These are phyloP conservation scores for Linum usitatissimum DNA, from an alignment of 345 rosid species.

Conservation along the genomic window DNA sequence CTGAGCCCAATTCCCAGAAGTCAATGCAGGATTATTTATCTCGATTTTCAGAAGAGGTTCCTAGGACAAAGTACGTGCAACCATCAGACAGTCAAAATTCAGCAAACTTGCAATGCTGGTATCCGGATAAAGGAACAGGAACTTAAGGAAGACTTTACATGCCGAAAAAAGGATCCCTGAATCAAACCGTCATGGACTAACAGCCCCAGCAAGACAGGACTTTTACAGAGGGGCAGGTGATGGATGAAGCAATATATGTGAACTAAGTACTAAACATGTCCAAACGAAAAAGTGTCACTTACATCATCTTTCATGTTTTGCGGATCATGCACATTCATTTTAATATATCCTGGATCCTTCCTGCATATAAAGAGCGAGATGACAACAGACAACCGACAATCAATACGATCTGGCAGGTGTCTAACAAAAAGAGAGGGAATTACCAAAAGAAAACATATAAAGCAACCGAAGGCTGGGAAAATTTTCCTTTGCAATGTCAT, in stretches of 20 bases:
- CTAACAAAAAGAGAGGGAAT: too few relatives aligned
- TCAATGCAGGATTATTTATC: constrained; percentile 82
- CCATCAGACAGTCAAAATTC: not conserved
- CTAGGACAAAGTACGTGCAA: constrained; percentile 24
- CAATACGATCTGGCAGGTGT: not conserved
- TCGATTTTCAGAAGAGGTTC: constrained; percentile 88
- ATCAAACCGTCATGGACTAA: not conserved
- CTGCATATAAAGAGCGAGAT: constrained; percentile 32
- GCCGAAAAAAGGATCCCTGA: not conserved
- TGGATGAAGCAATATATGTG: not conserved
- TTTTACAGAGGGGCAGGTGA: not conserved
- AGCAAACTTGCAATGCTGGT: not conserved
- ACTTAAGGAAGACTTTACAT: not conserved
- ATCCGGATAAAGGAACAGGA: not conserved
- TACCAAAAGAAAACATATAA: too few relatives aligned
- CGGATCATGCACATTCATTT: constrained; percentile 64
- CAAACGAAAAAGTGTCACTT: constrained; percentile 19
- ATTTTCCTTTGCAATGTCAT: too few relatives aligned
- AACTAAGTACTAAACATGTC: not conserved
- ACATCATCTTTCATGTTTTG: constrained; percentile 92
- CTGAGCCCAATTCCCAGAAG: constrained; percentile 96
- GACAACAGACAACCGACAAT: not conserved
- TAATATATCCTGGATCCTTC: constrained; percentile 91
- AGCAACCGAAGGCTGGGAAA: too few relatives aligned
- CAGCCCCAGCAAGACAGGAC: not conserved